Evolutionary conservation across 1,284 basidiomycete species (phyloP), one percentile per base, ranked within the genome.

Genomic region (Cutaneotrichosporon dermatis): DNA sequence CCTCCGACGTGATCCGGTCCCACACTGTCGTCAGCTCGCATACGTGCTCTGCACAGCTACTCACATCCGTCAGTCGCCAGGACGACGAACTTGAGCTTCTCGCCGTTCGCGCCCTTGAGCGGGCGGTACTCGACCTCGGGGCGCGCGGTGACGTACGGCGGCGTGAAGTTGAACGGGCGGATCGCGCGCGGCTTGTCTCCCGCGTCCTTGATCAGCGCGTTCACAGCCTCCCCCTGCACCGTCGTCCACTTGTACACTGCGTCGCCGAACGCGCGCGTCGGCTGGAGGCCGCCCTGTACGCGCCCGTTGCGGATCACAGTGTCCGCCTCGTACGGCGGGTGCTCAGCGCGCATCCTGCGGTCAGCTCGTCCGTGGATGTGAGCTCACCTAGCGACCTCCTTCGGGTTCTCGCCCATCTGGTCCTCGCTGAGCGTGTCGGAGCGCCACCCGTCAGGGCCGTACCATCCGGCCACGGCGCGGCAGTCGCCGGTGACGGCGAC

Each of bases 1-100:
- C 94, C 73, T 93, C 88, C n/a, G 93, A 96, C 62, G 89, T 88
- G 57, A 99, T 83, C 66, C 89, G 83, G 78, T 99, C 96, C 92
- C 94, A 98, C 54, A 98, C 77, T 79, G 57, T 3, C 12, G n/a
- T 43, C 33, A 43, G 41, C 33, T 43, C 33, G 12, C 10, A 34
- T 7, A 25, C 25, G 25, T 25, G 7, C 37, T 9, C 3, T 16
- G 25, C 9, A 25, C 15, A 42, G 33, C 4, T 34, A 76, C 78
- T 76, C 69, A 75, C 80, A 82, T 12, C 94, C 94, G 70, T 96
- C 93, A 0, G 92, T 95, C 1, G 92, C 93, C 65, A 96, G 84
- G 45, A 96, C 87, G 58, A 96, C 72, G 74, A 94, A 93, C 54
- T 84, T 84, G 34, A 84, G 73, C 63, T 69, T 68, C 66, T 76